Evolutionary conservation across 1,284 basidiomycete species (phyloP).

Genomic region (Ustilago sp.): DNA sequence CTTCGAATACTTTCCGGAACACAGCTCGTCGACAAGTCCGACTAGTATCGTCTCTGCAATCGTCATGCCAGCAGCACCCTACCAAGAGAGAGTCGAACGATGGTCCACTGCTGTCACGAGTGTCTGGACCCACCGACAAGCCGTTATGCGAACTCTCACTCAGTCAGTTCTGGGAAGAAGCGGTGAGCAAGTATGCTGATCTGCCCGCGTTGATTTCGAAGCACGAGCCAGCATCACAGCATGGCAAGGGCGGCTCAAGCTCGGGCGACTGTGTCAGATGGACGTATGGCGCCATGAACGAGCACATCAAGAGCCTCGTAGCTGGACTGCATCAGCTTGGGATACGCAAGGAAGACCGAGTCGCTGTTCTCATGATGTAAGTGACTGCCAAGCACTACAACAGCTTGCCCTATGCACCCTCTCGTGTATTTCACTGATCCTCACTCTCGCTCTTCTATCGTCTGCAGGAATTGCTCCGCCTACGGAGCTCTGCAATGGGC

Average conservation of each 20-base stretch:
- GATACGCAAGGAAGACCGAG: slow-evolving; percentile 80
- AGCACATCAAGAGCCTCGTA: slow-evolving; percentile 77
- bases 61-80: slow-evolving; percentile 31
- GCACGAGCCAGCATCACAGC: slow-evolving; percentile 75
- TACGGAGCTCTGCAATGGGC: slow-evolving; percentile 87
- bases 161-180: slow-evolving; percentile 76
- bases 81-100: slow-evolving; percentile 12
- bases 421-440: neutral
- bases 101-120: slow-evolving; percentile 48
- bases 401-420: neutral
- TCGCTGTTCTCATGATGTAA: slow-evolving; percentile 80
- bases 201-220: slow-evolving; percentile 78
- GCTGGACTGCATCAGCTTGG: slow-evolving; percentile 77
- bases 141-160: slow-evolving; percentile 77
- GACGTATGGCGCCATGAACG: slow-evolving; percentile 80
- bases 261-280: slow-evolving; percentile 75
- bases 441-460: neutral
- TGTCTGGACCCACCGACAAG: slow-evolving; percentile 75
- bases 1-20: neutral
- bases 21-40: slow-evolving; percentile 8
- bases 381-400: neutral
- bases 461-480: slow-evolving; percentile 72
- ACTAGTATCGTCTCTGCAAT: slow-evolving; percentile 17
- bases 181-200: slow-evolving; percentile 73
- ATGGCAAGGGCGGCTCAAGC: slow-evolving; percentile 71